Base-by-base conservation (phyloP, 2,329 filamentous ascomycete species). In the Colletotrichum echinochloae region DNA sequence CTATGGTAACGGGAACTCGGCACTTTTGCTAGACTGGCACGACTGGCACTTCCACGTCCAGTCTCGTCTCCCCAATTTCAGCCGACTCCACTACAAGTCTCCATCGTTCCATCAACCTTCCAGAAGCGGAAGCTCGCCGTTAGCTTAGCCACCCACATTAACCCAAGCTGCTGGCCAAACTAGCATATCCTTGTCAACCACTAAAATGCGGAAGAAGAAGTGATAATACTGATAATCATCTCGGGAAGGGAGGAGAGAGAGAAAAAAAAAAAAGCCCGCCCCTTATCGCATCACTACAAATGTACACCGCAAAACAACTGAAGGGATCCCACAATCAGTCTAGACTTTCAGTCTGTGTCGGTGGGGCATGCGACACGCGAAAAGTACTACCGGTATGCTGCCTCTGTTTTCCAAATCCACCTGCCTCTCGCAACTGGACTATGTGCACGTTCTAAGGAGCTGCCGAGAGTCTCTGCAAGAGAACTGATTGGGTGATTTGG, bases 51-150 rank as follows among this genome's bases (percentile, higher is more conserved):
- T 33, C 62, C 39, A 51, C 62, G 41, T 46, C 67, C 64, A 70
- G 64, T 70, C 65, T 46, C 37, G 44, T 48, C 54, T 68, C 65
- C 33, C 39, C 60, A 71, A 71, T 70, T 48, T 70, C 60, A 52
- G 48, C 46, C 46, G n/a, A 39, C 65, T 49, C 69, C 68, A 71
- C 68, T 23, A 23, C 33, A 16, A 9, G 68, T 63, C 35, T 37
- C 60, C 69, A 65, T 69, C 54, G 69, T 74, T 75, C 74, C 70
- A 73, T 74, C 71, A 75, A 75, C 75, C 75, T 76, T 76, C 75
- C 75, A 75, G 70, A 76, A 76, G 48, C 51, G 75, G 75, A 68
- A 72, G 72, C 65, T 64, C 72, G 72, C 72, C 70, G 70, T 70
- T 73, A 66, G 72, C 60, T 71, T 71, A 63, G 66, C 72, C 70